These are phyloP conservation scores for Quercus parvula DNA, from an alignment of 306 rosid genomes.

Conservation along the genomic window DNA sequence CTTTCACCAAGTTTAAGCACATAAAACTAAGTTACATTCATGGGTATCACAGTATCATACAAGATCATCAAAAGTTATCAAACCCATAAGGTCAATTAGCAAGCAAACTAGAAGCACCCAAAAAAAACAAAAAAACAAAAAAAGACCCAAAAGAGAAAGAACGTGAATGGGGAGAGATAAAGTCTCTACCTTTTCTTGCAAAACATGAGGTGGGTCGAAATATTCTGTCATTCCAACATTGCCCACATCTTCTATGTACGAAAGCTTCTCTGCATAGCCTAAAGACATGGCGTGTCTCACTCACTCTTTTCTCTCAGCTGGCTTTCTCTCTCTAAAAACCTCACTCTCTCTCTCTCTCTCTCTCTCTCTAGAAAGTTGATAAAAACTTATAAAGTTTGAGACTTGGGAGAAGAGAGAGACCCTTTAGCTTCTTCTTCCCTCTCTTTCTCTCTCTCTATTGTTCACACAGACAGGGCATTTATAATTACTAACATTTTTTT, in stretches of 20 bases:
- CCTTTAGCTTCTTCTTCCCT: background rate
- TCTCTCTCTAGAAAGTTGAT: conserved; percentile 9
- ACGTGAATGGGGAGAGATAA: conserved; percentile 8
- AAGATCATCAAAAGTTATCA: conserved; percentile 32
- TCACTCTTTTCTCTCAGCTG: conserved; percentile 3
- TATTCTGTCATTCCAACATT: conserved; percentile 88
- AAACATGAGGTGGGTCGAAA: conserved; percentile 70
- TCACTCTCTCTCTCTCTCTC: conserved; percentile 2
- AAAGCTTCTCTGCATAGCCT: conserved; percentile 97
- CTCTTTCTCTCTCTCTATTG: conserved; percentile 12
- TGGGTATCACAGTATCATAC: conserved; percentile 13
- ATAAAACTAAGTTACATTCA: conserved; percentile 22
- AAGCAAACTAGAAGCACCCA: conserved; percentile 5
- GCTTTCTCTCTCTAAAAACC: background rate
- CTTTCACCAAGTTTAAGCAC: conserved; percentile 8
- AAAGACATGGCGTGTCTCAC: conserved; percentile 61
- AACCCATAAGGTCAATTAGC: conserved; percentile 12
- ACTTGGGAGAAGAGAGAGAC: conserved; percentile 17
- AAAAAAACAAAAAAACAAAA: background rate
- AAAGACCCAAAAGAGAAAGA: background rate
- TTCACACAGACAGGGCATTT: conserved; percentile 1
- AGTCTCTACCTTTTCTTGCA: conserved; percentile 67
- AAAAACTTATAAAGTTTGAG: background rate
- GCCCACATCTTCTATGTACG: conserved; percentile 93
- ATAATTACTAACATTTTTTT: background rate